Base-by-base conservation (phyloP, 2,329 filamentous ascomycete species). In the Aurifilum marmelostoma region DNA sequence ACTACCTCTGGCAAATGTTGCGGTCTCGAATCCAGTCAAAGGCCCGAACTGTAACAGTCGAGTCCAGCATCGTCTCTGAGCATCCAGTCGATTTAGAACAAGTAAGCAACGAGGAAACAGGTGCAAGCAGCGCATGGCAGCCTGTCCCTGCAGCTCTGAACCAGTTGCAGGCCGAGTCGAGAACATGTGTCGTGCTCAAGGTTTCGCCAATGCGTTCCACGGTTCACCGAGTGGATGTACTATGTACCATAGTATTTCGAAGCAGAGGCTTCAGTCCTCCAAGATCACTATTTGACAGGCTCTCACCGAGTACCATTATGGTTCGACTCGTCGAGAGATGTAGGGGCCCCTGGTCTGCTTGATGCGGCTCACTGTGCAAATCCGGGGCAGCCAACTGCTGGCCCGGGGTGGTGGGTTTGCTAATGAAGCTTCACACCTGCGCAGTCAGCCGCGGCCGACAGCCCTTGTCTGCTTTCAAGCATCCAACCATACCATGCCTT, bases 351-450 rank as follows among this genome's bases (percentile, higher is more conserved):
- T 67, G 16, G 63, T 66, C 63, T 59, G 27, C 16, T 66, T 47
- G 37, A 71, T 71, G 69, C 69, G 68, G 56, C 61, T 50, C 65
- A 43, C 62, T 61, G 65, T 63, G 70, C 54, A 65, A 71, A 71
- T 71, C 70, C 66, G 70, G 70, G 70, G 70, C 67, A 70, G 47
- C 37, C 64, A 68, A 43, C 63, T 63, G 60, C 59, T 66, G 68
- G 37, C 54, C 69, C 69, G 63, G 69, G 69, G 67, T 65, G 50
- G 50, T 70, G 62, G 67, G 29, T 58, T 47, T 59, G 62, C 27
- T 27, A 56, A 37, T 37, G 34, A 63, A 62, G 67, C 65, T 63
- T 6, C 52, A 39, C 65, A 56, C 14, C 50, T 41, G 8, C 14
- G 34, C 34, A 16, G 21, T 24, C 37, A 52, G 41, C 50, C 58